These are phyloP conservation scores for Leptographium galeiforme DNA, from an alignment of 2,329 filamentous ascomycete species.

Conservation along the genomic window DNA sequence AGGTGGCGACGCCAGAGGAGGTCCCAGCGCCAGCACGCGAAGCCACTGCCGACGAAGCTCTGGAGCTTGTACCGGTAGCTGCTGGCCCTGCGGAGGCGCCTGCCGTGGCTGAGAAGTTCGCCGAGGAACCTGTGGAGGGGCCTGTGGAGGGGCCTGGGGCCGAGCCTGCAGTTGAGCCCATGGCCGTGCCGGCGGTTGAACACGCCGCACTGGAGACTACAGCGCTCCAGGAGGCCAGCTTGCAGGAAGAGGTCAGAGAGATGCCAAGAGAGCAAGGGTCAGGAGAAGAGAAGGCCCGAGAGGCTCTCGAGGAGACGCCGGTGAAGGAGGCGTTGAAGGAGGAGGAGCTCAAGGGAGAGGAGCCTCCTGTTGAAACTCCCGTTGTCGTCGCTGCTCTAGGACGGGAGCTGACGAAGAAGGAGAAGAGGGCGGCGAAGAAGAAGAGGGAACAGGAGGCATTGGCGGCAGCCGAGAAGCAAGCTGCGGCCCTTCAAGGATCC, in stretches of 20 bases:
- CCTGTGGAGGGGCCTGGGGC: neutral
- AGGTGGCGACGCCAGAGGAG: neutral
- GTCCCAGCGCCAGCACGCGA: neutral
- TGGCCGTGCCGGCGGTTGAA: neutral
- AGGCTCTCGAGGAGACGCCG: neutral
- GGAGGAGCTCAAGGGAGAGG: neutral
- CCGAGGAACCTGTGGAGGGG: neutral
- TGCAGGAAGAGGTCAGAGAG: neutral
- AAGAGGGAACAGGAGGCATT: neutral
- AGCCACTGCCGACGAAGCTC: neutral
- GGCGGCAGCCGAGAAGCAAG: neutral
- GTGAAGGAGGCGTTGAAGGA: neutral
- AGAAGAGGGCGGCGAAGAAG: neutral
- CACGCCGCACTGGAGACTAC: neutral
- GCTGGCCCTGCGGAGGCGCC: neutral
- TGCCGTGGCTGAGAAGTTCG: neutral
- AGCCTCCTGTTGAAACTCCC: neutral
- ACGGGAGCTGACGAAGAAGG: constrained; percentile 2
- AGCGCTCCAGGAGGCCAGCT: too few relatives aligned
- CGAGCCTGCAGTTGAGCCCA: neutral
- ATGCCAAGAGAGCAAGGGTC: neutral
- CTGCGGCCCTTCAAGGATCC: neutral
- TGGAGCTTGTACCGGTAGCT: neutral
- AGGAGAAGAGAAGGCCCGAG: neutral
- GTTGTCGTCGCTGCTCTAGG: neutral